Conservation (phyloP, 345 rosid genomes). For the Kernera saxatilis region DNA sequence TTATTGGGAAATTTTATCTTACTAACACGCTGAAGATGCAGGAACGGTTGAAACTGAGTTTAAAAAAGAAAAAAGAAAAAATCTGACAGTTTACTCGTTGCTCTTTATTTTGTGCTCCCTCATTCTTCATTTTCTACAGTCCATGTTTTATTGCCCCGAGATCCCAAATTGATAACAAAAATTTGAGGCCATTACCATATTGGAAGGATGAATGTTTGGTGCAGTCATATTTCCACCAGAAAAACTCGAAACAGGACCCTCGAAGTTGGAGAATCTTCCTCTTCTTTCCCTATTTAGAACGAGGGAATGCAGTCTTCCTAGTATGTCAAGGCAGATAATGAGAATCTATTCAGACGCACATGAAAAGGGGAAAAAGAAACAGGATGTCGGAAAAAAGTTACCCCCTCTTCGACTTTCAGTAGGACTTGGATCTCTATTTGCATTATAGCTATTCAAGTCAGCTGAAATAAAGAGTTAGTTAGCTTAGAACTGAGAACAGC, state of each 20-base stretch:
- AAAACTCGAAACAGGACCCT: constrained; percentile 42
- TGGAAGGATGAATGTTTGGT: constrained; percentile 39
- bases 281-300: constrained; percentile 68
- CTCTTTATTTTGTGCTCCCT: background rate
- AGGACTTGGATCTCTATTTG: constrained; percentile 44
- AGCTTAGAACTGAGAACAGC: constrained; percentile 20
- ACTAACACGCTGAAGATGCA: background rate
- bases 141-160: background rate
- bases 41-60: background rate
- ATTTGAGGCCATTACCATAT: constrained; percentile 38
- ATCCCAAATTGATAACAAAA: background rate
- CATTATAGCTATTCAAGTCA: constrained; percentile 45
- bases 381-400: constrained; percentile 27
- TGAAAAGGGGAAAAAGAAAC: background rate
- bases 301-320: constrained; percentile 68
- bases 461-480: constrained; percentile 40
- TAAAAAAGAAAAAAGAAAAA: no score
- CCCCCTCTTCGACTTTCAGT: constrained; percentile 66
- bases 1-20: background rate
- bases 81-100: background rate
- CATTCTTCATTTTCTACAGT: background rate
- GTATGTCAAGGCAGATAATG: constrained; percentile 17
- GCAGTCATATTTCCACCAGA: constrained; percentile 43
- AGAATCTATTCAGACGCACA: background rate
- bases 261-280: constrained; percentile 57